phyloP scores from a whole-genome alignment of 176 grass and related monocot genomes.

The Lolium multiflorum region DNA sequence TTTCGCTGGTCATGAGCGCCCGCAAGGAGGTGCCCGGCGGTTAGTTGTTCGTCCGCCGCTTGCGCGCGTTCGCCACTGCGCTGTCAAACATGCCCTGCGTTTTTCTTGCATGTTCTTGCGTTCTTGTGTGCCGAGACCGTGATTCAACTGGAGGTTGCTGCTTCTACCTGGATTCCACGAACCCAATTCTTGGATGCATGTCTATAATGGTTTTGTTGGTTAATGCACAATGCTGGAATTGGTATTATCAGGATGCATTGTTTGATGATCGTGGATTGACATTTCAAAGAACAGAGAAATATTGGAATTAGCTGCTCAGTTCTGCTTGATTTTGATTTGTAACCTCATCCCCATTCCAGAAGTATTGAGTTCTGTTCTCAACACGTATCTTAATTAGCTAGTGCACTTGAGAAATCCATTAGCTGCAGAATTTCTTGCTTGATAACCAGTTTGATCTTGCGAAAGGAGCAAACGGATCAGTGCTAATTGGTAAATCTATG shows the following conservation, averaged over 20 bases:
- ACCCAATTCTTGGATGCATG: neutral
- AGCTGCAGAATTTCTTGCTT: neutral
- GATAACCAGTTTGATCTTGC: neutral
- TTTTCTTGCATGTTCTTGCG: conserved; percentile 9
- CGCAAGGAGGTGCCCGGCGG: neutral
- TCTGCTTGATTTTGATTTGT: no score
- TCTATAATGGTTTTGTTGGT: no score
- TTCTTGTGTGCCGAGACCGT: neutral
- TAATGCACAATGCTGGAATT: no score
- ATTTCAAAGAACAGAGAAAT: no score
- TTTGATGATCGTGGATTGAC: no score
- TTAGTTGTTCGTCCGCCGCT: neutral
- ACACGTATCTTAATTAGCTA: no score
- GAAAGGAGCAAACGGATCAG: neutral
- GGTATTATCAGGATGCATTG: no score
- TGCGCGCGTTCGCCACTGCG: neutral
- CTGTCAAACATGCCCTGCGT: neutral
- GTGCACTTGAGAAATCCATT: neutral
- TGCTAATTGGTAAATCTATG: neutral
- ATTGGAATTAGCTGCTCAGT: no score
- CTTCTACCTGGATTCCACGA: neutral
- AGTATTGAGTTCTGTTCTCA: no score
- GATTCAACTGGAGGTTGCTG: neutral
- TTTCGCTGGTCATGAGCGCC: neutral
- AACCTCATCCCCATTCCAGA: no score